These are phyloP conservation scores for Periconia macrospinosa DNA, from an alignment of 2,329 filamentous ascomycete species.

Conservation along the genomic window DNA sequence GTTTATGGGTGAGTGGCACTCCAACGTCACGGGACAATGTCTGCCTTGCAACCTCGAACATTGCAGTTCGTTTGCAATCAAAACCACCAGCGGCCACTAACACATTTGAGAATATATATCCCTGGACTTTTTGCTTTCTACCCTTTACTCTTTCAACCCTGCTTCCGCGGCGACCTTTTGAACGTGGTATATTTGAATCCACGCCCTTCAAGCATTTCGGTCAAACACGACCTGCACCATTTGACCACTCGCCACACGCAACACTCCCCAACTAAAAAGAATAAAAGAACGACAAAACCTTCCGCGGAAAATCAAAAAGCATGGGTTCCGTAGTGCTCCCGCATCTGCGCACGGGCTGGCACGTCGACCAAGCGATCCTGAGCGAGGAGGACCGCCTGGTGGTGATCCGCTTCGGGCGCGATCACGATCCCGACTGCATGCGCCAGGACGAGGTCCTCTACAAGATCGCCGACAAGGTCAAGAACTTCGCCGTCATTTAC, in stretches of 20 bases:
- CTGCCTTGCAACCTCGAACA: neutral
- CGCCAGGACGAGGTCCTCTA: conserved; percentile 91
- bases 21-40: neutral
- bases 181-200: too few species aligned
- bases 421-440: conserved; percentile 80
- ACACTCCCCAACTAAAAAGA: too few species aligned
- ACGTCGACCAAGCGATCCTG: conserved; percentile 91
- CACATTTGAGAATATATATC: too few species aligned
- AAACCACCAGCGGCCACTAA: neutral
- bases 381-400: conserved; percentile 83
- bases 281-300: too few species aligned
- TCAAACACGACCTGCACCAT: too few species aligned
- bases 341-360: conserved; percentile 90
- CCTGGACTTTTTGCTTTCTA: too few species aligned
- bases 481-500: conserved; percentile 87
- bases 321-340: conserved; percentile 90
- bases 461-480: conserved; percentile 88
- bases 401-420: conserved; percentile 89
- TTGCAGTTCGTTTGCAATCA: neutral
- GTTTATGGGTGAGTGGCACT: too few species aligned
- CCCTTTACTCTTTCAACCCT: too few species aligned
- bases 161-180: too few species aligned
- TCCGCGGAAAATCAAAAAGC: neutral
- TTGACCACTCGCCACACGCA: too few species aligned
- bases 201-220: too few species aligned